phyloP scores from a whole-genome alignment of 2,329 filamentous ascomycete genomes.

The Neocatenulostroma microsporum region DNA sequence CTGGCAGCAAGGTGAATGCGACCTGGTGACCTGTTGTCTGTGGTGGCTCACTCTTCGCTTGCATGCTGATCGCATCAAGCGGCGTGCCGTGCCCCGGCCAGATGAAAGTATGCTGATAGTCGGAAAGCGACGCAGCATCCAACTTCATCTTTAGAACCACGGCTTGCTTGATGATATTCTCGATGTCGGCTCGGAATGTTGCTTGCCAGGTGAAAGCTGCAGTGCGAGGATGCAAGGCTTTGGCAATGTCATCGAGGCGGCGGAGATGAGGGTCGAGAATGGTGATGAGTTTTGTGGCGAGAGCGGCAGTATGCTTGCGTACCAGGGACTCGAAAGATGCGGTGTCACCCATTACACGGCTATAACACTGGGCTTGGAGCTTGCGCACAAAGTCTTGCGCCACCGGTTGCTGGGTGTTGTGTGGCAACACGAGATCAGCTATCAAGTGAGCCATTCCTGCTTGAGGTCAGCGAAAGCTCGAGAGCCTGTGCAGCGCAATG shows the following conservation, averaged over 20 bases:
- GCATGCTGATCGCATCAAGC: neutral
- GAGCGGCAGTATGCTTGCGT: neutral
- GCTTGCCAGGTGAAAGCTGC: neutral
- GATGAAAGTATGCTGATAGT: neutral
- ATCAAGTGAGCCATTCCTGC: neutral
- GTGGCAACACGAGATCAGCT: neutral
- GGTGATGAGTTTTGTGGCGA: neutral
- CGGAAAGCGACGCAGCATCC: neutral
- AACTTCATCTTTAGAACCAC: neutral
- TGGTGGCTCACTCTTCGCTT: neutral
- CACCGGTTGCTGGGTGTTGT: neutral
- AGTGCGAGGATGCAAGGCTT: neutral
- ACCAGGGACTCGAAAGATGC: neutral
- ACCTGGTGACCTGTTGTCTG: neutral
- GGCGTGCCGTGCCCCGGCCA: neutral
- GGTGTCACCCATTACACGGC: neutral
- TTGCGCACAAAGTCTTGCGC: neutral
- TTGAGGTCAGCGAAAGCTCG: too few species aligned
- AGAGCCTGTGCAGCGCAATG: too few species aligned
- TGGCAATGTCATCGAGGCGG: neutral
- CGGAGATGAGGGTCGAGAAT: constrained; percentile 1
- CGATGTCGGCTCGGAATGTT: neutral
- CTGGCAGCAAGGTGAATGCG: neutral
- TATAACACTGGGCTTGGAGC: neutral
- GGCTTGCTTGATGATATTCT: neutral